phyloP scores from a whole-genome alignment of 2,329 filamentous ascomycete species.

The Aspergillus phoenicis region DNA sequence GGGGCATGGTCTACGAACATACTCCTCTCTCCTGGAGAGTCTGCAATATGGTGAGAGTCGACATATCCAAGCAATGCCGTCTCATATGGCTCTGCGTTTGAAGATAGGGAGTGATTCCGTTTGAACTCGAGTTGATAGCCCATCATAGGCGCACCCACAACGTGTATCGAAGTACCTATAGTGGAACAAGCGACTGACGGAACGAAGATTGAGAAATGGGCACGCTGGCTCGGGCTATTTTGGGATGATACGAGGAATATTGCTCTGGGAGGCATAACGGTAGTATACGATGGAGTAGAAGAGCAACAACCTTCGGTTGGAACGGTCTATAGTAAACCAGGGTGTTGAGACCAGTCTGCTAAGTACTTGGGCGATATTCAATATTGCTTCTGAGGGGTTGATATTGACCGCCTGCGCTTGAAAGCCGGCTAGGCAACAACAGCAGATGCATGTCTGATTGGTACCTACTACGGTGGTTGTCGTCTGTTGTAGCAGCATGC shows the following conservation, averaged over 20 bases:
- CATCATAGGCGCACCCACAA: conserved; percentile 35
- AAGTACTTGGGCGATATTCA: not conserved
- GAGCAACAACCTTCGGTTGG: too few species aligned
- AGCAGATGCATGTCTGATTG: not conserved
- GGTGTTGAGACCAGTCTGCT: not conserved
- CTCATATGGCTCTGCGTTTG: conserved; percentile 14
- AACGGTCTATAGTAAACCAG: too few species aligned
- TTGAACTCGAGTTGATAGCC: conserved; percentile 37
- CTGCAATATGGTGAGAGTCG: conserved; percentile 25
- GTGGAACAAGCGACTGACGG: conserved; percentile 21
- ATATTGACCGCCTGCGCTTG: not conserved
- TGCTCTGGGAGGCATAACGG: conserved; percentile 24
- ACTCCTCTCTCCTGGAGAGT: conserved; percentile 9
- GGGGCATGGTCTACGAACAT: conserved; percentile 24
- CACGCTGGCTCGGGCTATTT: conserved; percentile 25
- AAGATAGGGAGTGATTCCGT: conserved; percentile 25
- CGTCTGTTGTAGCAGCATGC: not conserved
- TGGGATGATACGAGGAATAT: conserved; percentile 31
- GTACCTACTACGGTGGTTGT: not conserved
- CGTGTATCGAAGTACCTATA: conserved; percentile 34
- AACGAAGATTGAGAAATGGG: conserved; percentile 36
- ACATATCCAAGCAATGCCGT: conserved; percentile 27
- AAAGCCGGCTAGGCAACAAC: not conserved
- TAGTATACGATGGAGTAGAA: not conserved
- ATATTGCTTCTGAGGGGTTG: not conserved